Conservation (phyloP, 148 eudicot genomes). For the Linanthus parryae region DNA sequence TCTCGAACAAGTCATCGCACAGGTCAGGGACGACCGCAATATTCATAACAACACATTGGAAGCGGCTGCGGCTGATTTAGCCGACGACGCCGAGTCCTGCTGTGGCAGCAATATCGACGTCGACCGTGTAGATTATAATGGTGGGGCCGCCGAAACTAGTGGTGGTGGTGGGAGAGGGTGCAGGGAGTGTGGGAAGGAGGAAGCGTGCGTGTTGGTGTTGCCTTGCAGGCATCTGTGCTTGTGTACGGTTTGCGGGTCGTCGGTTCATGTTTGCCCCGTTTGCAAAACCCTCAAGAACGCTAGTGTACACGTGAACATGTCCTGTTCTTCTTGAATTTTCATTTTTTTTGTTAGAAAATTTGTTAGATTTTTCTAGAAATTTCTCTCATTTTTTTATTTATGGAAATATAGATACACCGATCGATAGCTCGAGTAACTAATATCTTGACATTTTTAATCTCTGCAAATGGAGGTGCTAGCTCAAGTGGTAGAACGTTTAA, state of each 20-base stretch:
- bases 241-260: constrained; percentile 45
- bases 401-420: too few relatives aligned
- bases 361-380: too few relatives aligned
- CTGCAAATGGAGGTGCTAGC: too few relatives aligned
- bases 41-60: background rate
- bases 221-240: constrained; percentile 64
- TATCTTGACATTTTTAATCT: too few relatives aligned
- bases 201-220: constrained; percentile 46
- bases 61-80: background rate
- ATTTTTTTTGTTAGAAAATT: too few relatives aligned
- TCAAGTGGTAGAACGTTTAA: too few relatives aligned
- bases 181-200: constrained; percentile 30
- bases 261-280: constrained; percentile 40
- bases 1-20: constrained; percentile 26
- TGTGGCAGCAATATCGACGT: constrained; percentile 30
- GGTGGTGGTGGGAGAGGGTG: constrained; percentile 15
- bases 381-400: too few relatives aligned
- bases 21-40: constrained; percentile 8
- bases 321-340: too few relatives aligned
- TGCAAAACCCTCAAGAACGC: constrained; percentile 41
- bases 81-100: constrained; percentile 35
- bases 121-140: constrained; percentile 4
- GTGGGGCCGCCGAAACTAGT: background rate
- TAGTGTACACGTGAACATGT: constrained; percentile 53
- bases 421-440: too few relatives aligned